Base-by-base conservation (phyloP, 2,329 filamentous ascomycete species). In the Pestalotiopsis sp. region DNA sequence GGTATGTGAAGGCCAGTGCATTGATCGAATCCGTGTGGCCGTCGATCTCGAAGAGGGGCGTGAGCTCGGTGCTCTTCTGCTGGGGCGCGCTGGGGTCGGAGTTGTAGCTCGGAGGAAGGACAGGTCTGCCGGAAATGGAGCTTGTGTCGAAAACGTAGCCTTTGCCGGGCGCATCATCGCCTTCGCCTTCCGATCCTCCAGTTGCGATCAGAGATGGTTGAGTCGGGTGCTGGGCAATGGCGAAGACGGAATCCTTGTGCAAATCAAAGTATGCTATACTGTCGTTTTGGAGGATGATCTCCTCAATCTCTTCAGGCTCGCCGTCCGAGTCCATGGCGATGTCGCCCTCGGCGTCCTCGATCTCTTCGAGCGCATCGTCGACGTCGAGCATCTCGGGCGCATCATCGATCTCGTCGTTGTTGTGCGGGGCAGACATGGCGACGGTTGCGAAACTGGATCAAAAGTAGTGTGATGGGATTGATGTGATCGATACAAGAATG, bases 1-100 rank as follows among this genome's bases (percentile, higher is more conserved):
- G 95, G 59, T 92, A 84, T 0, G 95, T 97, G 80, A 98, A 99
- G 7, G 90, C 83, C 4, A 98, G 87, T 2, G 93, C 89, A 78
- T 96, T 97, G 78, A 99, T 91, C 14, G 92, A 96, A 83, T 99
- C 96, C 59, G 89, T 91, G 83, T 99, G 96, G 60, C 94, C 95
- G n/a, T 95, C 92, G 69, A 99, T 85, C 73, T 89, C 90, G 76
- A 91, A 92, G 17, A 97, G 78, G 6, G 90, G 84, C 66, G 88
- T 80, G 69, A 97, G 83, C 69, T 86, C 84, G 66, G 87, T 86
- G 73, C 89, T 85, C 71, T 81, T 78, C 65, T 75, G 77, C 20
- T 74, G 83, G 73, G 91, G 85, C 25, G 87, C 84, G 63, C 86
- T 84, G 2, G 90, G 91, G 75, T 92, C 87, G 71, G 87, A 87